Evolutionary conservation across 306 rosid species (phyloP), one percentile per base, ranked within the genome.

Genomic region (Trifolium subterraneum): DNA sequence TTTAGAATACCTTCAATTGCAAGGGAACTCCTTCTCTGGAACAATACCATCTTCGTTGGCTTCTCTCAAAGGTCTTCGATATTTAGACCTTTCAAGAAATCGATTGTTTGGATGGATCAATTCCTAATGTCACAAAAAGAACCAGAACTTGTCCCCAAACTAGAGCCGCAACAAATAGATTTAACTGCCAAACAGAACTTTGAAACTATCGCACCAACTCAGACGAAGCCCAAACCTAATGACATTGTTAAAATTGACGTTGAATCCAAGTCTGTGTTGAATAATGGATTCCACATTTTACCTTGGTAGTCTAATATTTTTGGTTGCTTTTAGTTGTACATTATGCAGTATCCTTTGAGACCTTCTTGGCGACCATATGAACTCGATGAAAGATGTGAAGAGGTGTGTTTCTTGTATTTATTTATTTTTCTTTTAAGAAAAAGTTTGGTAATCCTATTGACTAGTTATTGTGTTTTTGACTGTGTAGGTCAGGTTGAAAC

Each of bases 321-420:
- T 58, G 16, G 6, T 27, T 2, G 19, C 70, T 48, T 38, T 54
- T 78, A 91, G 97, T 35, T 94, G 7, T 91, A 88, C 44, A 91
- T 88, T 19, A 52, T 90, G 70, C 97, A 94, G 84, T 94, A 88
- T 89, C 98, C 98, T 12, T 70, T 91, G 80, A 84, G 97, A 76
- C 90, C 97, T 36, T 50, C 74, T 45, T 94, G 98, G 98, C 80
- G 97, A 51, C 98, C 98, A 1, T 90, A 91, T 36, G 93, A 91
- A 29, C 67, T 94, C 47, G 95, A 87, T 15, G 88, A 87, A 33
- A 87, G 80, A 74, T 91, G 98, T 66, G 77, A 90, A 82, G 91
- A 91, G 96, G 98, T 85, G 77, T 3, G 63, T 69, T 63, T 39
- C 3, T 38, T 29, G 33, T 29, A 29, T 73, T 16, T 63, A 1